Base-by-base conservation (phyloP, 129 eudicot species). In the carrot (Daucus carota) region DNA sequence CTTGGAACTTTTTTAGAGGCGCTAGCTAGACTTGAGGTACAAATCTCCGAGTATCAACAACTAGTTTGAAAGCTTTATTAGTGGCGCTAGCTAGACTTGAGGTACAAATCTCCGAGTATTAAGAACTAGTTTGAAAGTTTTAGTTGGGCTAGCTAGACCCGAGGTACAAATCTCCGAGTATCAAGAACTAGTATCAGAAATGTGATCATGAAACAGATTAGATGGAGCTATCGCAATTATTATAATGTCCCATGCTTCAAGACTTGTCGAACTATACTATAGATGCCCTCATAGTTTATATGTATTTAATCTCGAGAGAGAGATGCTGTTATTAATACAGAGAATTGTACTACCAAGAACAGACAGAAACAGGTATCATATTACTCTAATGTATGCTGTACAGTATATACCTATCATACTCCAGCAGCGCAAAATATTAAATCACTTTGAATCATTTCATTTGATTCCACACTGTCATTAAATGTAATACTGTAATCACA, bases 291-390 rank as follows among this genome's bases (percentile, higher is more conserved):
- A 18, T 22, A 41, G 63, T 54, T 70, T 5, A 17, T 70, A 10
- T 22, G 28, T 40, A 29, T 40, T 2, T 71, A 5, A 12, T 62
- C 20, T 26, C 36, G 7, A 41, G 8, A 40, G 33, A 71, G 54
- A 1, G 8, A 36, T 34, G 74, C 3, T 20, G 48, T 29, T 41
- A 29, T 26, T n/a, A 40, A 42, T 42, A 42, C 10, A 71, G 52
- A 42, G 50, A 42, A 42, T 41, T 71, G 74, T 71, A 5, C 22
- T 43, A 71, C 75, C 54, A 43, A 11, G 57, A 72, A 72, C 57
- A 72, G 57, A 43, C 75, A 71, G 36, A 62, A 13, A 31, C 28
- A 11, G 52, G 74, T 4, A 71, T 71, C 74, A 42, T 71, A 26
- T 70, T 22, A 69, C 47, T 38, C 40, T 32, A 33, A 66, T 34